Evolutionary conservation across 2,329 filamentous ascomycete species (phyloP).

Genomic region (Colletotrichum sublineola): DNA sequence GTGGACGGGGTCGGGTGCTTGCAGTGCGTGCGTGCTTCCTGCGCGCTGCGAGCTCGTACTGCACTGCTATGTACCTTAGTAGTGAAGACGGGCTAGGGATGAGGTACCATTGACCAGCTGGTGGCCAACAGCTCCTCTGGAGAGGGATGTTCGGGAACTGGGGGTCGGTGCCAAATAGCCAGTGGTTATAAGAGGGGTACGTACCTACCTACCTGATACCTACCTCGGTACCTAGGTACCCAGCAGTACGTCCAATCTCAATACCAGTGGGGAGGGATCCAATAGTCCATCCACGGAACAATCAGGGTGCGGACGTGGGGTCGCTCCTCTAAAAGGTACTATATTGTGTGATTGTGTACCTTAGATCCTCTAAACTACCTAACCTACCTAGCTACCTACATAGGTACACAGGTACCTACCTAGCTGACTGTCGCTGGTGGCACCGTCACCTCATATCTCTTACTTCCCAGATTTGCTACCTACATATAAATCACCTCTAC

Average conservation of each 20-base stretch:
- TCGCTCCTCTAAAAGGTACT: slow-evolving; percentile 11
- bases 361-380: too few species aligned
- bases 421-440: background rate
- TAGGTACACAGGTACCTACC: too few species aligned
- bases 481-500: background rate
- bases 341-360: too few species aligned
- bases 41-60: background rate
- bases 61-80: background rate
- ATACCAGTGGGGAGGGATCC: slow-evolving; percentile 14
- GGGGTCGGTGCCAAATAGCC: slow-evolving; percentile 10
- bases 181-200: slow-evolving; percentile 17
- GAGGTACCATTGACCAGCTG: slow-evolving; percentile 14
- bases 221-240: background rate
- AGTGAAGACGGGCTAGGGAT: slow-evolving; percentile 11
- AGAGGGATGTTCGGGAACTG: slow-evolving; percentile 15
- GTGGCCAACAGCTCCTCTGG: slow-evolving; percentile 22
- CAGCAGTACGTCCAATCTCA: background rate
- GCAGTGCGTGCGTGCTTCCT: slow-evolving; percentile 18
- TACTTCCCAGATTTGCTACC: background rate
- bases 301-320: slow-evolving; percentile 24
- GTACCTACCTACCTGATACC: background rate
- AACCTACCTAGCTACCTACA: too few species aligned
- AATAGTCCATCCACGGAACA: slow-evolving; percentile 14
- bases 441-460: slow-evolving; percentile 1
- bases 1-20: slow-evolving; percentile 15